Evolutionary conservation across 73 alveolate species (phyloP), one percentile per base, ranked within the genome.

Genomic region (Paramecium bursaria): DNA sequence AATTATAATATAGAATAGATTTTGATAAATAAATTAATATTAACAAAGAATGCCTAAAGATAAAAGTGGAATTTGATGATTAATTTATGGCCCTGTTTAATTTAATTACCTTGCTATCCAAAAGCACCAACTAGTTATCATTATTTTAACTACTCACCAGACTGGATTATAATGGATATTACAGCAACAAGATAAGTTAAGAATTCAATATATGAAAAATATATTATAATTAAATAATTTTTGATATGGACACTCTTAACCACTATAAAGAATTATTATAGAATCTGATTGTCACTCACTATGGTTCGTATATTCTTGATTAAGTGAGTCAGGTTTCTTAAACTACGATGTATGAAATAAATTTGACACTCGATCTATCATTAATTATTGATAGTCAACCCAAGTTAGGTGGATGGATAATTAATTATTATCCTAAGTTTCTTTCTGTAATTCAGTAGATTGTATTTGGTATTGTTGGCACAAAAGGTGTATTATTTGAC

Each of bases 321-420:
- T n/a, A n/a, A n/a, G n/a, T n/a, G n/a, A n/a, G n/a, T n/a, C n/a
- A n/a, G n/a, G n/a, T n/a, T n/a, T n/a, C n/a, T n/a, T n/a, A n/a
- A n/a, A n/a, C n/a, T n/a, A n/a, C 23, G 7, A 57, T 57, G 33
- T 57, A 57, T 31, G 27, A 57, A 57, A 30, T 57, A n/a, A 57
- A 30, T n/a, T 23, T 67, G 5, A 67, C 82, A 15, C 19, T 67
- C 42, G 82, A 67, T 42, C 27, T 67, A 39, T 67, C 82, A 19
- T 42, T 67, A 23, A 31, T 67, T 13, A 42, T 67, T 35, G 82
- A 67, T 19, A 67, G 60, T 13, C 54, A 57, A 67, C 82, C 82
- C 44, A 14, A 39, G 35, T 9, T 67, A 7, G 82, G 82, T 17
- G 33, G 60, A 15, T 67, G 82, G 82, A 67, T 67, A 21, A 67